A percentile compares a stretch with the other conserved stretches of the same genome.
phyloP scores from a whole-genome alignment of 1,284 basidiomycete species.

The Malassezia nana region DNA sequence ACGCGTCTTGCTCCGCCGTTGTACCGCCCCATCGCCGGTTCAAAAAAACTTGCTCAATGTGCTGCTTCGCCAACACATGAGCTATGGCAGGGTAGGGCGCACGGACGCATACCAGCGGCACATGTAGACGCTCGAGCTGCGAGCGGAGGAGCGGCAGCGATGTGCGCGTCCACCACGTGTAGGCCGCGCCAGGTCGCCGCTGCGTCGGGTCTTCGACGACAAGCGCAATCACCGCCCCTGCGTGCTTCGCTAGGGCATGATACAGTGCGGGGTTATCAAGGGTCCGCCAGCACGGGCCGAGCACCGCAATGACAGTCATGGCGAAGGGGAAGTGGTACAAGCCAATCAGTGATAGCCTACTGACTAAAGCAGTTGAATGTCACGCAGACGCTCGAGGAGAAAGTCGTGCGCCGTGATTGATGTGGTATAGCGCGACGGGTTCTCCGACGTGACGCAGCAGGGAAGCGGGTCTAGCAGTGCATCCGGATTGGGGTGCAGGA shows the following conservation, averaged over 20 bases:
- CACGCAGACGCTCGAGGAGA: conserved; percentile 8
- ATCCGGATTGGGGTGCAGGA: conserved; percentile 14
- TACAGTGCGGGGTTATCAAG: conserved; percentile 11
- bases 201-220: conserved; percentile 14
- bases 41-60: neutral
- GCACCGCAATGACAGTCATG: conserved; percentile 4
- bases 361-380: conserved; percentile 5
- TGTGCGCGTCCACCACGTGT: conserved; percentile 14
- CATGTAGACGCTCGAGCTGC: conserved; percentile 3
- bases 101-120: conserved; percentile 6
- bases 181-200: conserved; percentile 9
- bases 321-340: neutral
- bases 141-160: conserved; percentile 6
- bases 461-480: conserved; percentile 1
- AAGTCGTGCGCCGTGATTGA: conserved; percentile 10
- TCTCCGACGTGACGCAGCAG: conserved; percentile 5
- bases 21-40: conserved; percentile 15
- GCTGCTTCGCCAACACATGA: neutral
- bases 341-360: neutral
- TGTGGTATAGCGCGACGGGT: neutral
- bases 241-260: neutral
- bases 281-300: conserved; percentile 4
- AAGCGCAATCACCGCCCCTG: conserved; percentile 2
- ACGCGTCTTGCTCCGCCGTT: conserved; percentile 2
- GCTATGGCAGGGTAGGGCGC: conserved; percentile 8